Base-by-base conservation (phyloP, 2,329 filamentous ascomycete genomes). In the Thermothelomyces thermophilus region DNA sequence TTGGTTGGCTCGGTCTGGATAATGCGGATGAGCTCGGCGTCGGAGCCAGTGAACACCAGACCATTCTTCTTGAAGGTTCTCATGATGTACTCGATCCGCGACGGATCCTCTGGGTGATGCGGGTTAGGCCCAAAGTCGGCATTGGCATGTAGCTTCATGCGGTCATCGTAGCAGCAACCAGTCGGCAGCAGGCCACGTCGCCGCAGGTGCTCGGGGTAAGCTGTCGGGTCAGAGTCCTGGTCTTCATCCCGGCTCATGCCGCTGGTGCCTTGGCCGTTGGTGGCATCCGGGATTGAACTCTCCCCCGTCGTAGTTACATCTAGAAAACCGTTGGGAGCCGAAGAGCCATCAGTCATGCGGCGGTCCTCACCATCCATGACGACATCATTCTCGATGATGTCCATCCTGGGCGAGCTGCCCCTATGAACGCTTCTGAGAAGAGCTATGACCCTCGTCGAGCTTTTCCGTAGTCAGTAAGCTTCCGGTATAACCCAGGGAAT, bases 121-220 rank as follows among this genome's bases (percentile, higher is more conserved):
- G 91, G 85, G 41, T 83, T 79, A 1, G 77, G 76, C 16, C 78
- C 80, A 62, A 82, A 84, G 64, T 88, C 83, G 14, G 87, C 83
- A 64, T 96, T 95, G 48, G 90, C 87, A 65, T 98, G 93, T 53
- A 94, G 86, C 53, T 93, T 89, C 93, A 98, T 98, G 28, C 91
- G 82, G 50, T 88, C 83, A 70, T 98, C 93, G 64, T 97, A 98
- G 58, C 87, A 91, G 54, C 86, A 82, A 3, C 87, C 87, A 0
- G 86, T 90, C 0, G 84, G 80, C 1, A 87, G 72, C 22, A 80
- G 68, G 2, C 74, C 73, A 33, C 68, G 72, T 50, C 69, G 68
- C 13, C 64, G 65, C 44, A 73, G 58, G 45, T 69, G 56, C 6
- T 56, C 53, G 1, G 60, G 62, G 16, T 62, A 66, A 48, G 69